Conservation (phyloP, 306 rosid species). For the Castanopsis chinensis region DNA sequence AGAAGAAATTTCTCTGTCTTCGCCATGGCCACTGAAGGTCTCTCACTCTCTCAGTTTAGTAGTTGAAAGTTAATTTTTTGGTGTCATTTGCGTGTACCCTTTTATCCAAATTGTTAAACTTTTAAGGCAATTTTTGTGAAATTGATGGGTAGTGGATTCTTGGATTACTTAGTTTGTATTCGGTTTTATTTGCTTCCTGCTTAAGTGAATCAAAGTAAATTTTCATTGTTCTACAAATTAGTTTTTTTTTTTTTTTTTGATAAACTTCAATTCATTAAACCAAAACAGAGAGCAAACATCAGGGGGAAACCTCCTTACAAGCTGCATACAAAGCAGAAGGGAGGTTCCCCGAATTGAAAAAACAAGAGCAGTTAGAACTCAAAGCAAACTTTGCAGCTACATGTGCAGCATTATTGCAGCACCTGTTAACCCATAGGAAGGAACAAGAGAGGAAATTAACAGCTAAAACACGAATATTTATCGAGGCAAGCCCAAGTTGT, state of each 20-base stretch:
- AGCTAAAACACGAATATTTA: no score
- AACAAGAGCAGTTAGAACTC: no score
- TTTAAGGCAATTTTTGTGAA: neutral
- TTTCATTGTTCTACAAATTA: neutral
- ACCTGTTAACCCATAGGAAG: no score
- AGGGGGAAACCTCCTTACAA: no score
- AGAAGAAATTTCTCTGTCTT: conserved; percentile 56
- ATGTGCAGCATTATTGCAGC: no score
- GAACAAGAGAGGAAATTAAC: no score
- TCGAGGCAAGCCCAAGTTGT: no score
- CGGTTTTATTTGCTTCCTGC: neutral
- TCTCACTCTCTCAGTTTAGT: neutral
- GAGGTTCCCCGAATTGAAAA: no score
- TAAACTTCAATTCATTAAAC: no score
- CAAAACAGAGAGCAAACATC: no score
- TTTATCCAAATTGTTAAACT: neutral
- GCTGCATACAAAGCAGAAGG: no score
- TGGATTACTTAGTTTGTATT: neutral
- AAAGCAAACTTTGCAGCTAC: no score
- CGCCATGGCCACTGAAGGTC: conserved; percentile 87
- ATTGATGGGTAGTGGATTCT: neutral
- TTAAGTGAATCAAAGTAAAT: neutral
- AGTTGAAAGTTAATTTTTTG: neutral
- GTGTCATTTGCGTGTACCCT: neutral
- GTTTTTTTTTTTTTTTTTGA: neutral